Base-by-base conservation (phyloP, 768 basidiomycete genomes). In the Calocera viscosa region DNA sequence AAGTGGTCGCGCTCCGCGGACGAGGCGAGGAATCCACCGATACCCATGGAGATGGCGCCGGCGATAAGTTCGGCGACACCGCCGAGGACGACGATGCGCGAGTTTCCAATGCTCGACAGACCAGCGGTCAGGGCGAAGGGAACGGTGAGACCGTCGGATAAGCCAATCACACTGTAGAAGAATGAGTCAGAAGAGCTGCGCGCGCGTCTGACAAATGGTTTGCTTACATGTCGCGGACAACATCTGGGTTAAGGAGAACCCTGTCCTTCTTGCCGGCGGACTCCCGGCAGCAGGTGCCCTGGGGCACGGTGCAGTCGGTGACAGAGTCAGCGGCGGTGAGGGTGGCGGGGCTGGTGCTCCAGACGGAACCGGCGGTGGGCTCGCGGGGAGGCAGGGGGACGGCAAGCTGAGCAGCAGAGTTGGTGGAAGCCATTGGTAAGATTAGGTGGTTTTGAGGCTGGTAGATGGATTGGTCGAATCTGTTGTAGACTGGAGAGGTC, bases 1-100 rank as follows among this genome's bases (percentile, higher is more conserved):
- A 72, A 80, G 69, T 78, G 77, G 65, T 78, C 78, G 12, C 77
- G 75, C 69, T 80, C 79, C 33, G 79, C 79, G 69, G 80, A 75
- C 0, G 79, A 77, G 7, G 79, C 77, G 32, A 80, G 72, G 70
- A 76, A 79, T 7, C 78, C 78, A 64, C 80, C 80, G 17, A 80
- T 72, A 65, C 80, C 80, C 79, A 80, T 80, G 22, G 75, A 76
- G 65, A 80, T 74, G 12, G 78, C 77, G 7, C 79, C 79, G 19
- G 77, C 74, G 60, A 77, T 75, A 32, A 80, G 72, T 65, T 80
- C 80, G 1, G 80, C 79, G 41, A 80, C 69, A 22, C 80, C 80
- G 64, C 77, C 79, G 28, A 76, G 73, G 65, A 76, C 75, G 43
- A 80, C 80, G 35, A 80, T 69, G 22, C 73, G 73, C 22, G 74